phyloP scores from a whole-genome alignment of 345 rosid species.

The Bretschneidera sinensis region DNA sequence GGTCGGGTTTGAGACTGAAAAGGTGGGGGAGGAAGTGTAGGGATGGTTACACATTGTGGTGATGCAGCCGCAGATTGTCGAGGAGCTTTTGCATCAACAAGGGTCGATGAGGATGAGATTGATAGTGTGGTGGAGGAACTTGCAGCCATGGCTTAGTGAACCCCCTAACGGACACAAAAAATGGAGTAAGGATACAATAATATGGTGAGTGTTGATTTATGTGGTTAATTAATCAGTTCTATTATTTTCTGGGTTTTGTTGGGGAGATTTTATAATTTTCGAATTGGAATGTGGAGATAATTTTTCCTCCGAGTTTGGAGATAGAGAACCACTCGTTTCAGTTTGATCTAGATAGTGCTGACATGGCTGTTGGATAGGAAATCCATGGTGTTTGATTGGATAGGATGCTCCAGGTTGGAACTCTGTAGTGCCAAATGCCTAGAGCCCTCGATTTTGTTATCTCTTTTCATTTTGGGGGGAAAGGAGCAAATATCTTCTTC shows the following conservation, averaged over 20 bases:
- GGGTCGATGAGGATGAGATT: constrained; percentile 44
- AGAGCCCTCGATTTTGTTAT: constrained; percentile 4
- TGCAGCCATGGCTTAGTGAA: constrained; percentile 38
- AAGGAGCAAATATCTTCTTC: no score
- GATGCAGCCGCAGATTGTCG: constrained; percentile 45
- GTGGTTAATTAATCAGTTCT: no score
- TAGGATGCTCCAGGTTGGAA: constrained; percentile 10
- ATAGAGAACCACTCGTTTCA: constrained; percentile 42
- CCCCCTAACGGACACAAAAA: constrained; percentile 10
- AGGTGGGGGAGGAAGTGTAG: constrained; percentile 57
- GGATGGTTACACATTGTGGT: constrained; percentile 62
- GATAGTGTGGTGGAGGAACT: constrained; percentile 39
- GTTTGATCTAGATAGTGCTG: constrained; percentile 61
- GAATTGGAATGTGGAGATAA: constrained; percentile 33
- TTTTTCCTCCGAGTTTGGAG: constrained; percentile 19
- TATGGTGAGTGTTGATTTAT: background rate
- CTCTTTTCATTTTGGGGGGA: no score
- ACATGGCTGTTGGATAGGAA: constrained; percentile 46
- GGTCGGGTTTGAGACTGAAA: constrained; percentile 43
- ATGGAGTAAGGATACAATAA: constrained; percentile 10
- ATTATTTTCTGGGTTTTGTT: constrained; percentile 14
- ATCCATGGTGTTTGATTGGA: constrained; percentile 43
- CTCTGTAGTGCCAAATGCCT: constrained; percentile 1
- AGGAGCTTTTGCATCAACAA: constrained; percentile 52
- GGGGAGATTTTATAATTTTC: constrained; percentile 15